Conservation (phyloP, 148 eudicot species). For the Camellia lanceoleosa region DNA sequence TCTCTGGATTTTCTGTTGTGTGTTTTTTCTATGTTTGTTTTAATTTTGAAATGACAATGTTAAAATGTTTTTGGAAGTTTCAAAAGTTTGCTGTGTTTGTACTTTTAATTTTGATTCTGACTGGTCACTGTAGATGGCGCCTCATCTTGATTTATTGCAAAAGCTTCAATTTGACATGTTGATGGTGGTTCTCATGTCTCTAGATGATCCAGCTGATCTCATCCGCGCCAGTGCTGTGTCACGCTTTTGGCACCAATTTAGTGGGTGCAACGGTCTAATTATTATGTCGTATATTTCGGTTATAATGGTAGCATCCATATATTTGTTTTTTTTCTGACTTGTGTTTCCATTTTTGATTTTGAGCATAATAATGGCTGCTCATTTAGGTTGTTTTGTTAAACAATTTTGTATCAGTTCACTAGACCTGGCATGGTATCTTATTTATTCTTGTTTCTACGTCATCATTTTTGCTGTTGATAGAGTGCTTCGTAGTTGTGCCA, state of each 20-base stretch:
- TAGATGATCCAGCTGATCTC: slow-evolving; percentile 73
- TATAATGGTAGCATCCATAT: not conserved
- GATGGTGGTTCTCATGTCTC: slow-evolving; percentile 35
- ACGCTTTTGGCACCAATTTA: slow-evolving; percentile 55
- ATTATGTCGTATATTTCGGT: not conserved
- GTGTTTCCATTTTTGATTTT: not conserved
- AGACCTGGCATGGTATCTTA: not conserved
- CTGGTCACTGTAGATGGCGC: slow-evolving; percentile 14
- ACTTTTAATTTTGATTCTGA: no score
- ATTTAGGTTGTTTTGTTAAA: not conserved
- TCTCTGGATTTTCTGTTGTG: not conserved
- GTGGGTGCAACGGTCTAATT: slow-evolving; percentile 30
- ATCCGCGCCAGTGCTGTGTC: slow-evolving; percentile 63
- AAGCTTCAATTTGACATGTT: slow-evolving; percentile 51
- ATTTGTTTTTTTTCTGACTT: not conserved
- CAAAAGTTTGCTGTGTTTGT: not conserved
- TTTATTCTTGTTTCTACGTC: not conserved
- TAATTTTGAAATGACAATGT: not conserved
- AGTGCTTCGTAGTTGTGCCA: not conserved
- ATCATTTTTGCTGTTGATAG: not conserved
- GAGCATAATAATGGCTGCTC: not conserved
- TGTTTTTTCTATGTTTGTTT: no score
- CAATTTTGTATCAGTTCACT: not conserved
- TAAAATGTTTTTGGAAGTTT: slow-evolving; percentile 9
- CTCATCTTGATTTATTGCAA: slow-evolving; percentile 43